phyloP scores from a whole-genome alignment of 495 filamentous ascomycete species.

The Xylaria acuta region DNA sequence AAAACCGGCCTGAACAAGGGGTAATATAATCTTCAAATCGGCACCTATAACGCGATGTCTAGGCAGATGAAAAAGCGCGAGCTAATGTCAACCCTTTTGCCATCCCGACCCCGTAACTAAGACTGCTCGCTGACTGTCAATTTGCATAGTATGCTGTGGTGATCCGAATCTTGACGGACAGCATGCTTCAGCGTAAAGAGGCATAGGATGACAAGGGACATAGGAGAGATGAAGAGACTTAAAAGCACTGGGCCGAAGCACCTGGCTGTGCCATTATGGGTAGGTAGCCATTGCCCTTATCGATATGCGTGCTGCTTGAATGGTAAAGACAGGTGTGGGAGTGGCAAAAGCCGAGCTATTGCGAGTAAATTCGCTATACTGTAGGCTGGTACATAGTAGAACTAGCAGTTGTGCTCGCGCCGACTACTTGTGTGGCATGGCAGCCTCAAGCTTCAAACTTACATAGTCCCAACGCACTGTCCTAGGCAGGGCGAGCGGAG shows the following conservation, averaged over 20 bases:
- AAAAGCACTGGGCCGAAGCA: conserved; percentile 57
- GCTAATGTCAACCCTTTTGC: conserved; percentile 70
- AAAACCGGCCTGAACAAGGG: conserved; percentile 50
- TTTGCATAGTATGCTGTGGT: not conserved
- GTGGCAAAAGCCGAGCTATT: not conserved
- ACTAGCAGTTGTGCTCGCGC: not conserved
- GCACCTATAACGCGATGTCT: conserved; percentile 77
- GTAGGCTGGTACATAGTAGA: not conserved
- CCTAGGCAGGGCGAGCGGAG: no score
- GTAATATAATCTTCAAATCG: conserved; percentile 58
- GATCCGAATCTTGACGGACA: not conserved
- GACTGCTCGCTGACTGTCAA: conserved; percentile 59
- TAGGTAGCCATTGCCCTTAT: conserved; percentile 10
- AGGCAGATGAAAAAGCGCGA: conserved; percentile 66
- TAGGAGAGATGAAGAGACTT: conserved; percentile 59
- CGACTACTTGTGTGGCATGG: not conserved
- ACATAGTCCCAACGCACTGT: not conserved
- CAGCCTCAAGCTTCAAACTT: not conserved
- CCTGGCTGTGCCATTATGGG: conserved; percentile 48
- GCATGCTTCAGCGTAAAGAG: conserved; percentile 9
- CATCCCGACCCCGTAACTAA: conserved; percentile 75
- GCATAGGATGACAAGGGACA: conserved; percentile 17
- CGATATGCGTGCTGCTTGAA: no score
- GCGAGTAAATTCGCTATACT: not conserved
- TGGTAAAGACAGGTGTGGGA: not conserved